Conservation (phyloP, 225 moss, liverwort and hornwort genomes). For the Thuidium tamariscinum region DNA sequence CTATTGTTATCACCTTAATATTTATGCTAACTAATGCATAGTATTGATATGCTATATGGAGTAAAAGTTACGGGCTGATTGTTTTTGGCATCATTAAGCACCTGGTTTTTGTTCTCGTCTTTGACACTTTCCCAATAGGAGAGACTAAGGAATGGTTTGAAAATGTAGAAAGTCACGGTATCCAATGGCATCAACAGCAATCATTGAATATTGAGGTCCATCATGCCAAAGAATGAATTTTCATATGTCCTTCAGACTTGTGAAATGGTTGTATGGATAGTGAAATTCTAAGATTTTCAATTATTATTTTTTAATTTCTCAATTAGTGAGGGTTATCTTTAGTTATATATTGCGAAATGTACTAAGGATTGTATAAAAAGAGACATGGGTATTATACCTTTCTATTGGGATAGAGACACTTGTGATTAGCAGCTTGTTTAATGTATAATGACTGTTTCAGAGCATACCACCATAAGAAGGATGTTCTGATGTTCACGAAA, state of each 20-base stretch:
- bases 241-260: neutral
- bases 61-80: neutral
- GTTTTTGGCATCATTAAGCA: neutral
- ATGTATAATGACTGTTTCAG: neutral
- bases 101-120: neutral
- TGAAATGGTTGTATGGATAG: neutral
- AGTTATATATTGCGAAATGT: neutral
- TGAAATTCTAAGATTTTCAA: neutral
- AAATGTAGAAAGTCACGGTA: neutral
- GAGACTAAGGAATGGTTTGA: neutral
- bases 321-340: neutral
- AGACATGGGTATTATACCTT: neutral
- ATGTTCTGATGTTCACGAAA: constrained; percentile 69
- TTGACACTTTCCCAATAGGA: neutral
- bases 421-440: neutral
- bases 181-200: neutral
- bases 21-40: neutral
- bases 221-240: neutral
- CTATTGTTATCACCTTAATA: neutral
- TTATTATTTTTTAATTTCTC: neutral
- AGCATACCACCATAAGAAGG: constrained; percentile 63
- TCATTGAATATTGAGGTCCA: neutral
- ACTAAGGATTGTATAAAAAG: neutral
- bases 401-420: too few species aligned
- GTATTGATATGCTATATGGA: neutral